Evolutionary conservation across 768 basidiomycete genomes (phyloP).

Genomic region (Boletus insuetus): DNA sequence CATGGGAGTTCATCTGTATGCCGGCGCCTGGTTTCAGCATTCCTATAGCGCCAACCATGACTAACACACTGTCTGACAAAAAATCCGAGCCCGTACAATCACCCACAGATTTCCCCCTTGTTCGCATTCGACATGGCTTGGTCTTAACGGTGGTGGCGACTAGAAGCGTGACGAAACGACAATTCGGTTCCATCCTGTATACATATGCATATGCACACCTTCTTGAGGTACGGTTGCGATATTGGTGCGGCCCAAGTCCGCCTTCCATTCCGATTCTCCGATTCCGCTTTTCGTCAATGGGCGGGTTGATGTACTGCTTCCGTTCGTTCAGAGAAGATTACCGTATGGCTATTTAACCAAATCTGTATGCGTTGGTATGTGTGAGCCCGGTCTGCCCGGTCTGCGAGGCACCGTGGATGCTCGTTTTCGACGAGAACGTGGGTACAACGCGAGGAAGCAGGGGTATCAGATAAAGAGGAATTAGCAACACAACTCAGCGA

Average conservation of each 20-base stretch:
- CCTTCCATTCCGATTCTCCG: slow-evolving; percentile 1
- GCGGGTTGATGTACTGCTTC: background rate
- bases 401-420: background rate
- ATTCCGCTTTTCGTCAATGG: slow-evolving; percentile 12
- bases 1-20: too few relatives aligned
- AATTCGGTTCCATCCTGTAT: background rate
- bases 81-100: background rate
- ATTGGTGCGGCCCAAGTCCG: slow-evolving; percentile 4
- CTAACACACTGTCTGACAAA: too few relatives aligned
- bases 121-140: background rate
- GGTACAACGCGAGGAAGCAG: background rate
- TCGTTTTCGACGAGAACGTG: slow-evolving; percentile 1
- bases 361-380: background rate
- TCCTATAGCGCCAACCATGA: too few relatives aligned
- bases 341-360: background rate
- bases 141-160: background rate
- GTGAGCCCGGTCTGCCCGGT: background rate
- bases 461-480: background rate
- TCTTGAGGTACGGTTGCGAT: background rate
- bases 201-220: background rate
- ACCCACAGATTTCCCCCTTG: background rate
- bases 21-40: too few relatives aligned
- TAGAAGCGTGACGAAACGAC: slow-evolving; percentile 1
- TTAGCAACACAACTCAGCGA: background rate
- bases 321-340: background rate